These are phyloP conservation scores for Lepidium africanum DNA, from an alignment of 345 rosid species.

Conservation along the genomic window DNA sequence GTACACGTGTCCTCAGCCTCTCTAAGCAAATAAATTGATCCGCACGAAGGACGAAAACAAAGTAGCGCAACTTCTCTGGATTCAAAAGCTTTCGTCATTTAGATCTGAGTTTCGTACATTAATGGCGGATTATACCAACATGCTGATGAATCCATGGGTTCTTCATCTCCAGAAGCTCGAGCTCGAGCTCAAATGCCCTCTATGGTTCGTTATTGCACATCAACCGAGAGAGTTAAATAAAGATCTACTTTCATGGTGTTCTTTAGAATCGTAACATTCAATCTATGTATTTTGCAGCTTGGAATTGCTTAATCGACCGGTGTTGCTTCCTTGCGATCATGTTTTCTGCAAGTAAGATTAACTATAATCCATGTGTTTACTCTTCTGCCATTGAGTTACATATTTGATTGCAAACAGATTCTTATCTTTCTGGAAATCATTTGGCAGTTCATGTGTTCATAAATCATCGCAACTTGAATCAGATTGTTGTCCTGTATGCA, in stretches of 20 bases:
- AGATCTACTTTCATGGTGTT: neutral
- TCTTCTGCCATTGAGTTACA: neutral
- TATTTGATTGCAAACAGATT: neutral
- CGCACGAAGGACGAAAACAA: slow-evolving; percentile 3
- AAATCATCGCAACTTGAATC: slow-evolving; percentile 25
- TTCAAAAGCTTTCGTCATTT: slow-evolving; percentile 1
- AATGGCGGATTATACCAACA: slow-evolving; percentile 38
- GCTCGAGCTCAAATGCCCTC: slow-evolving; percentile 85
- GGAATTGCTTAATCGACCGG: slow-evolving; percentile 47
- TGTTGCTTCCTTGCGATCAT: slow-evolving; percentile 76
- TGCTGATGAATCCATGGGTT: slow-evolving; percentile 57
- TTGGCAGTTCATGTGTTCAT: slow-evolving; percentile 52
- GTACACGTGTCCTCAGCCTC: slow-evolving; percentile 30
- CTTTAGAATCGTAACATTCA: neutral
- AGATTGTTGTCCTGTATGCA: slow-evolving; percentile 55
- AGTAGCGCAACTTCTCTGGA: neutral
- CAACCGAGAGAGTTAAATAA: neutral
- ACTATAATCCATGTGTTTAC: neutral
- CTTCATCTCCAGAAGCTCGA: slow-evolving; percentile 75
- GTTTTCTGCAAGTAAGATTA: slow-evolving; percentile 60
- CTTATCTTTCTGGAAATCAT: neutral
- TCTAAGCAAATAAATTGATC: neutral
- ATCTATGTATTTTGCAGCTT: slow-evolving; percentile 38
- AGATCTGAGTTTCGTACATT: slow-evolving; percentile 12
- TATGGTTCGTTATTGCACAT: slow-evolving; percentile 46